Conservation (phyloP, 2,329 filamentous ascomycete species). For the Cladosporium sphaerospermum region DNA sequence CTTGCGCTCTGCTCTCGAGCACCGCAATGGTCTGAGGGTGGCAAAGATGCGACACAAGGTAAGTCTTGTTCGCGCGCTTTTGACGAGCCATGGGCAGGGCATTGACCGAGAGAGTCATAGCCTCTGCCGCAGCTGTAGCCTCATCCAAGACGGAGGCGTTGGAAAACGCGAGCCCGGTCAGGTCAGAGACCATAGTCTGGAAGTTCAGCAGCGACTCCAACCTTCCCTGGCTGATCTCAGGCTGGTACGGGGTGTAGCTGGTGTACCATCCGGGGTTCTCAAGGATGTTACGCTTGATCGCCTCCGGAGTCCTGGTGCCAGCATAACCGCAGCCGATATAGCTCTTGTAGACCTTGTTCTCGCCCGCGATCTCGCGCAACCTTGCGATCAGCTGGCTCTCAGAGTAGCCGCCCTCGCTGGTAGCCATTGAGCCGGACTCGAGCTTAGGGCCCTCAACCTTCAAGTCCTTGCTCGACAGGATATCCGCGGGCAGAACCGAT, state of each 20-base stretch:
- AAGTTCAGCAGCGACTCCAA: constrained; percentile 91
- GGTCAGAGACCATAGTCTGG: constrained; percentile 84
- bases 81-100: constrained; percentile 63
- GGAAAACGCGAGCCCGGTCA: constrained; percentile 79
- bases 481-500: constrained; percentile 75
- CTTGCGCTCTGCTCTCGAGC: constrained; percentile 75
- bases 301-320: constrained; percentile 74
- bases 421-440: constrained; percentile 34
- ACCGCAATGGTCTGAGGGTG: constrained; percentile 84
- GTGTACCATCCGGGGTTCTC: constrained; percentile 97
- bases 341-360: constrained; percentile 58
- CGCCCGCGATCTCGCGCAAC: constrained; percentile 49
- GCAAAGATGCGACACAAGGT: constrained; percentile 72
- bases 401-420: constrained; percentile 41
- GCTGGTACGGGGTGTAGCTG: constrained; percentile 94
- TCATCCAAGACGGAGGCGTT: constrained; percentile 91
- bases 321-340: constrained; percentile 89
- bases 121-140: constrained; percentile 86
- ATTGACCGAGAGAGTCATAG: constrained; percentile 88
- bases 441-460: constrained; percentile 47
- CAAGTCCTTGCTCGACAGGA: constrained; percentile 62
- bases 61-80: constrained; percentile 71
- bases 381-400: constrained; percentile 55
- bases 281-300: constrained; percentile 87
- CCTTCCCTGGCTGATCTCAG: constrained; percentile 92